Evolutionary conservation across 495 filamentous ascomycete species (phyloP), one percentile per base, ranked within the genome.

Genomic region (Trichoderma virens): DNA sequence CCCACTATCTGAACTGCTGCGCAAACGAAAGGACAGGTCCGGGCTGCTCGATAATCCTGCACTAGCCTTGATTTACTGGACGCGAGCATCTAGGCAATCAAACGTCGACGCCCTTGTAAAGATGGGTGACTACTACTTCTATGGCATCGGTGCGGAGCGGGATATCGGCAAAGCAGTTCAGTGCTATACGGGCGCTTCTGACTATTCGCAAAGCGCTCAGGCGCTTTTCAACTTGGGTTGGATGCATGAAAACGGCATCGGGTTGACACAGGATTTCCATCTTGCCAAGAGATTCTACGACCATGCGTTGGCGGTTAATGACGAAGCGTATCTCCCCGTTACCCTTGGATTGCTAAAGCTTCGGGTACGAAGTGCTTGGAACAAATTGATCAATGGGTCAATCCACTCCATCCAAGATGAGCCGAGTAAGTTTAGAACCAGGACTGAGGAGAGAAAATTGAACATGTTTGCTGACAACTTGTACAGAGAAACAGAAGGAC

Each of bases 241-340:
- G 94, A 98, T 99, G 91, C 92, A 99, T 74, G 94, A 99, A 75
- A 97, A 98, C 70, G 94, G 94, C 2, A 80, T 98, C 56, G 92
- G 93, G 13, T 86, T 97, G 3, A 86, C 89, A 39, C 94, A 99
- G 71, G 94, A 99, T 72, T 99, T 94, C 73, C 94, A 98, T 71
- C 87, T 99, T 41, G 94, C 95, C 3, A 99, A 99, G 76, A 80
- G 94, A 28, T 95, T 90, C 75, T 99, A 99, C 71, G 94, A 99
- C 71, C 82, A 91, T 62, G 93, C 94, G 0, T 77, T 96, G 20
- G 90, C 90, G 71, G 94, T 91, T 4, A 99, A 96, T 69, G 80
- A 85, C 38, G 95, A 98, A 74, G 91, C 95, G 0, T 97, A 98
- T 71, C 79, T 97, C n/a, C 95, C 94, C 0, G 95, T 98, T 3